Percentiles rank a stretch among this genome's conserved stretches.
These are phyloP conservation scores for Fagopyrum tataricum DNA, from an alignment of 148 eudicot genomes.

Conservation along the genomic window DNA sequence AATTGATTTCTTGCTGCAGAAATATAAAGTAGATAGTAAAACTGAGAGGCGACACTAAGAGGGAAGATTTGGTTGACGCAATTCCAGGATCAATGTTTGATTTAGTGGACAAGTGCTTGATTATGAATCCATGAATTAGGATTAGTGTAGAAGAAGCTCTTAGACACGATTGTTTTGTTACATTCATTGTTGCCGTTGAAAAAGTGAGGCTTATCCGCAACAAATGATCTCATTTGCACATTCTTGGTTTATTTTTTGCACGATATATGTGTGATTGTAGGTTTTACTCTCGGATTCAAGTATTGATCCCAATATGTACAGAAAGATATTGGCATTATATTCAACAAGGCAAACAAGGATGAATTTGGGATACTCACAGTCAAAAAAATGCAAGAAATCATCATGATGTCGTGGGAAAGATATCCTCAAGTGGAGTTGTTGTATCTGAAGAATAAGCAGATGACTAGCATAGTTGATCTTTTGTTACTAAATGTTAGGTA, in stretches of 20 bases:
- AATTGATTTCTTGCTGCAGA: too few species aligned
- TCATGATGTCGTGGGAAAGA: slow-evolving; percentile 65
- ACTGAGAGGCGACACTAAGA: too few species aligned
- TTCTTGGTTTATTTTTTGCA: too few species aligned
- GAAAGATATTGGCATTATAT: slow-evolving; percentile 62
- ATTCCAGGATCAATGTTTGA: slow-evolving; percentile 64
- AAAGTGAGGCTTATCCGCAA: not conserved
- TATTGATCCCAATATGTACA: slow-evolving; percentile 15
- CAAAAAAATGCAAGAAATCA: slow-evolving; percentile 75
- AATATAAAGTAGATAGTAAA: too few species aligned
- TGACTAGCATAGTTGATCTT: slow-evolving; percentile 59
- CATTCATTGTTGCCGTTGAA: slow-evolving; percentile 23
- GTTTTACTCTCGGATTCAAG: too few species aligned
- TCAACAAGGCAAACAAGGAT: slow-evolving; percentile 74
- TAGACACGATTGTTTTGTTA: slow-evolving; percentile 57
- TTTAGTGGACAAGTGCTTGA: slow-evolving; percentile 81
- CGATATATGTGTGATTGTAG: too few species aligned
- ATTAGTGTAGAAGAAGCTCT: slow-evolving; percentile 84
- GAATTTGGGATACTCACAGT: slow-evolving; percentile 77
- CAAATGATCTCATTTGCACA: not conserved
- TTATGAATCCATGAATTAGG: slow-evolving; percentile 73
- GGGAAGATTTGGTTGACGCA: slow-evolving; percentile 43
- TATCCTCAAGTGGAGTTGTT: slow-evolving; percentile 78
- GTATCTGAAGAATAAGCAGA: slow-evolving; percentile 49
- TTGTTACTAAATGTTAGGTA: slow-evolving; percentile 45